Base-by-base conservation (phyloP, 306 rosid species). In the Senna siamea region DNA sequence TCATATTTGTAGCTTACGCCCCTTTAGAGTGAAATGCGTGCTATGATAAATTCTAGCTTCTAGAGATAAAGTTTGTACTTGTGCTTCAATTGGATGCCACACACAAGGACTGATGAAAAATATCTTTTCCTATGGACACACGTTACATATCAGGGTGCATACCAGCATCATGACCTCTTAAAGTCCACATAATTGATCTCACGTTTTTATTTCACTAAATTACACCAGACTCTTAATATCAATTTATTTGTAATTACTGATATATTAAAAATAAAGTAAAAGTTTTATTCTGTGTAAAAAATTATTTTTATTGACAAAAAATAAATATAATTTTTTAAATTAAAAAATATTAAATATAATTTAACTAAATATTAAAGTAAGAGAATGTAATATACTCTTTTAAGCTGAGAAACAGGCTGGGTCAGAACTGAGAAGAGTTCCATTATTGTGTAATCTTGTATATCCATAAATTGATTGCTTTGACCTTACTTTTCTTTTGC, bases 151-250 rank as follows among this genome's bases (percentile, higher is more conserved):
- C 50, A 44, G n/a, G 5, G 10, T 20, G 60, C 6, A 18, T 18
- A 17, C 56, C 4, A 51, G 26, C 56, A 51, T 14, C 3, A 20
- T 53, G 58, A 66, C 55, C 79, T 75, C 19, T 12, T 66, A 19
- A 76, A 76, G 68, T 20, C 46, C 38, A 76, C 15, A 34, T 14
- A 43, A 40, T 37, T 23, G 66, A 71, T 23, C 53, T 8, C 18
- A 48, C 40, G 6, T 5, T 2, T 37, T 37, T 5, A 37, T 37
- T 37, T 37, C 59, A 26, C 30, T 26, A 26, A 26, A 26, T 26
- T 26, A 26, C 30, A 26, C 30, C 30, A 26, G 3, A 26, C 1
- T 26, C 1, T 26, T 26, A 26, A 26, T 26, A 26, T 26, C 30
- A 26, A 26, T 26, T 26, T 26, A 26, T n/a, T n/a, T n/a, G n/a